Base-by-base conservation (phyloP, 129 eudicot genomes). In the Helianthus tuberosus region DNA sequence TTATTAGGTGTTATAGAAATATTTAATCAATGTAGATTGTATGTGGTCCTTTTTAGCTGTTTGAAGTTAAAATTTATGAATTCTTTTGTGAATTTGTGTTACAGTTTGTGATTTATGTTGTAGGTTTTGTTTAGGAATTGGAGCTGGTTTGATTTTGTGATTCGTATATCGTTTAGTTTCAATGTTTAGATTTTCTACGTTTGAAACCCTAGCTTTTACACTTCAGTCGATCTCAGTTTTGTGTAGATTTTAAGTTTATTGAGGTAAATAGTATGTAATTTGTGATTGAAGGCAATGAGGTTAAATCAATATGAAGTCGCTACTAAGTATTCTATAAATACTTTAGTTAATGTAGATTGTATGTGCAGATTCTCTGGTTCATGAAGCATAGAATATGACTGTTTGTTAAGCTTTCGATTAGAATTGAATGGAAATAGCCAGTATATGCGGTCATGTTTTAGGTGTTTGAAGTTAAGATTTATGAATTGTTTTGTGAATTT, bases 181-280 rank as follows among this genome's bases (percentile, higher is more conserved):
- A 25, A 36, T 77, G 15, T 32, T 51, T 15, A 32, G 49, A 32
- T 35, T 47, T 15, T 74, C 29, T 36, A 51, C 25, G 43, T 47
- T 68, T 57, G 25, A 69, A 77, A 68, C 81, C 81, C 75, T 77
- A 77, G 9, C 11, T 12, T 27, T 43, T 71, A 35, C n/a, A 46
- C 73, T 71, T 64, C 32, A 1, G 52, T 13, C 5, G 62, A 27
- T 78, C 39, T 51, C n/a, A 29, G 60, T 44, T 71, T 52, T 36
- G 15, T 44, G 52, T 17, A 15, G 52, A 64, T 71, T 71, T 16
- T 4, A 27, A 38, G 39, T 54, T 60, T 46, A 12, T 32, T 76
- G 61, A 53, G 80, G 52, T 68, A 14, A 44, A 44, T 32, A 20
- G 2, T 46, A 29, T 16, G 9, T 50, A 29, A 9, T 58, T 47